These are phyloP conservation scores for Torrubiellomyces zombiae DNA, from an alignment of 2,329 filamentous ascomycete species.

Conservation along the genomic window DNA sequence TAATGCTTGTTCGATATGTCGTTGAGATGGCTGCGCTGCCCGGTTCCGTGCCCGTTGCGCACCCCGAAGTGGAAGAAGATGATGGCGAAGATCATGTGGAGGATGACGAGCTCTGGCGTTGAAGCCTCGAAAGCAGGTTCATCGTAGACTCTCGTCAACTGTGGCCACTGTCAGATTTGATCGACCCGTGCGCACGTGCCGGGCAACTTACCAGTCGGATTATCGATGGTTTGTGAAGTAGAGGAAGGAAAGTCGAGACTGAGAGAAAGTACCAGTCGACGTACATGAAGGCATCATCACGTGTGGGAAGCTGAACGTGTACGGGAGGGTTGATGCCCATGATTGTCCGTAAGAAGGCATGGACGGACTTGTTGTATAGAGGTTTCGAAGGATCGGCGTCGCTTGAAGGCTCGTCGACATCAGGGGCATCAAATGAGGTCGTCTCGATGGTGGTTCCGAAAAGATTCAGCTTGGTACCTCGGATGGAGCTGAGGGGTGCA, in stretches of 20 bases:
- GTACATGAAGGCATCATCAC: slow-evolving; percentile 49
- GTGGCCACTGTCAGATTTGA: not conserved
- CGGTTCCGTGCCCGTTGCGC: slow-evolving; percentile 43
- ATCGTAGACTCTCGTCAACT: slow-evolving; percentile 53
- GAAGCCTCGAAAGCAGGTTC: slow-evolving; percentile 46
- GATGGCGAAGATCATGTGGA: slow-evolving; percentile 66
- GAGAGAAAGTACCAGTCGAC: slow-evolving; percentile 62
- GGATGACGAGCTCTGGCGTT: slow-evolving; percentile 47
- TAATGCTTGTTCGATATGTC: slow-evolving; percentile 61
- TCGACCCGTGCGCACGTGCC: not conserved
- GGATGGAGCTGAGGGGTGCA: slow-evolving; percentile 53
- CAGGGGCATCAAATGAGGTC: slow-evolving; percentile 50
- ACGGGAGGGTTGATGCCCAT: slow-evolving; percentile 43
- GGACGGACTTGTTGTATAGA: slow-evolving; percentile 55
- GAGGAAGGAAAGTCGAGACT: slow-evolving; percentile 53
- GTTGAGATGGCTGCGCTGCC: slow-evolving; percentile 37
- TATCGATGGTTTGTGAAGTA: slow-evolving; percentile 63
- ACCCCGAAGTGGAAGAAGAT: slow-evolving; percentile 65
- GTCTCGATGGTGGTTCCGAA: slow-evolving; percentile 69
- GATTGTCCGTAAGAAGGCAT: slow-evolving; percentile 49
- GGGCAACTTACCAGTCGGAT: slow-evolving; percentile 41
- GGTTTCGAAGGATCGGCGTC: slow-evolving; percentile 23
- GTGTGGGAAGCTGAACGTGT: slow-evolving; percentile 43
- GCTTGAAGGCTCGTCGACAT: slow-evolving; percentile 39
- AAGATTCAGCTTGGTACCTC: slow-evolving; percentile 60